Percentiles rank a stretch among this genome's conserved stretches.
phyloP scores from a whole-genome alignment of 2,329 filamentous ascomycete species.

The Aspergillus sp. region DNA sequence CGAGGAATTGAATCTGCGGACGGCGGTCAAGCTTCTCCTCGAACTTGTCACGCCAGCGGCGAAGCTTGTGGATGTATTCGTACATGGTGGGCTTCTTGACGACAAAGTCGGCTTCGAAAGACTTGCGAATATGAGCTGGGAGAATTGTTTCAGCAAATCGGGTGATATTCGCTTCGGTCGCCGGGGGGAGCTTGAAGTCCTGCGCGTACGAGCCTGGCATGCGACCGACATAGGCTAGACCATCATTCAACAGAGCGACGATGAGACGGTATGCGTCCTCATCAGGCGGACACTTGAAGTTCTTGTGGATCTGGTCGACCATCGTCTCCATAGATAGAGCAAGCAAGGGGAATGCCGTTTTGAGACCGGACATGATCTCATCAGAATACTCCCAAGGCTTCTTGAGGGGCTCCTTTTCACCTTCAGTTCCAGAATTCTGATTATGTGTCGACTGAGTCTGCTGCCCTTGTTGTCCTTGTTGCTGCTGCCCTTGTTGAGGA shows the following conservation, averaged over 20 bases:
- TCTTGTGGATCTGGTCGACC: slow-evolving; percentile 98
- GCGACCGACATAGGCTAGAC: slow-evolving; percentile 84
- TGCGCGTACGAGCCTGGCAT: slow-evolving; percentile 83
- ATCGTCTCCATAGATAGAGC: slow-evolving; percentile 99
- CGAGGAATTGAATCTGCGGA: slow-evolving; percentile 69
- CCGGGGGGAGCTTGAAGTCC: slow-evolving; percentile 83
- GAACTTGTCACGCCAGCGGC: slow-evolving; percentile 95
- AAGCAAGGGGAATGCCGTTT: slow-evolving; percentile 93
- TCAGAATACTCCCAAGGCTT: slow-evolving; percentile 96
- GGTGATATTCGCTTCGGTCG: slow-evolving; percentile 94
- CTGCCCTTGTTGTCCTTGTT: slow-evolving; percentile 30
- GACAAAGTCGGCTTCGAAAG: slow-evolving; percentile 98
- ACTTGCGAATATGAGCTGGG: slow-evolving; percentile 89
- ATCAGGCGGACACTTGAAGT: slow-evolving; percentile 98
- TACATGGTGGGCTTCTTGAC: slow-evolving; percentile 93
- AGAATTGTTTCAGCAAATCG: slow-evolving; percentile 95
- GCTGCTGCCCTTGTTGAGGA: slow-evolving; percentile 21
- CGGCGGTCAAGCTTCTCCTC: slow-evolving; percentile 95
- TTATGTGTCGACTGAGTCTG: slow-evolving; percentile 16
- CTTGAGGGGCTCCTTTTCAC: slow-evolving; percentile 56
- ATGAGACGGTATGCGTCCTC: slow-evolving; percentile 97
- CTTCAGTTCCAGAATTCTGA: slow-evolving; percentile 20
- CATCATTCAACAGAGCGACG: slow-evolving; percentile 95
- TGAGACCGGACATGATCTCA: slow-evolving; percentile 90
- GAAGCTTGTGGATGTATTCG: slow-evolving; percentile 96